Evolutionary conservation across 179 eudicot species (phyloP).

Genomic region (Vitellaria paradoxa): DNA sequence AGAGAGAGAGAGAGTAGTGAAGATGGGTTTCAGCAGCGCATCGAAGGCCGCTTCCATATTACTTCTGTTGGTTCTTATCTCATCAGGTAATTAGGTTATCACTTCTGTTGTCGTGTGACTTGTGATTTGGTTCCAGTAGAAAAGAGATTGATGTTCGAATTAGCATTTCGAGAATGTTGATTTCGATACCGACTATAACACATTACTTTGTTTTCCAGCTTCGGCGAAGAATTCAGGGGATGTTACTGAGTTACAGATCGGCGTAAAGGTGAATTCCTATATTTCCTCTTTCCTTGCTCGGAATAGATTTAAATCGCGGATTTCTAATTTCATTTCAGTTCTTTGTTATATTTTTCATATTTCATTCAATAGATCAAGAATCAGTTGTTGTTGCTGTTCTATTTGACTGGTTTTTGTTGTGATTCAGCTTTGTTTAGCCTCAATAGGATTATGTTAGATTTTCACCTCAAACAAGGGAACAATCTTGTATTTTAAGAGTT

Average conservation of each 20-base stretch:
- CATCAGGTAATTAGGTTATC: conserved; percentile 15
- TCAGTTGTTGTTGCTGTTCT: neutral
- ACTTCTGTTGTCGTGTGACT: neutral
- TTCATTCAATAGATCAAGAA: no score
- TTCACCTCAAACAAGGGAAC: neutral
- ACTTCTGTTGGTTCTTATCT: conserved; percentile 15
- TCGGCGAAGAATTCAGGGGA: conserved; percentile 56
- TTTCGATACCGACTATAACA: neutral
- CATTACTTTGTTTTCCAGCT: conserved; percentile 23
- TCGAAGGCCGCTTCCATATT: conserved; percentile 17
- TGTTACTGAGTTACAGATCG: conserved; percentile 91
- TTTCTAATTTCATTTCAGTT: neutral
- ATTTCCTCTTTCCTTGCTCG: neutral
- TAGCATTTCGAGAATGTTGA: neutral
- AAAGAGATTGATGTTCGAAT: neutral
- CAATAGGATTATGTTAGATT: no score
- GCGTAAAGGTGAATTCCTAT: conserved; percentile 66
- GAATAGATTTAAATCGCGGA: neutral
- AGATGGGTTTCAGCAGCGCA: neutral
- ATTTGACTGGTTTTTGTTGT: neutral
- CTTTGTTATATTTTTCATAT: neutral
- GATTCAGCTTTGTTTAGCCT: no score
- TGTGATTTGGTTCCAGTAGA: neutral
- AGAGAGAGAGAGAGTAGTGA: conserved; percentile 2
- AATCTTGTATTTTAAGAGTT: neutral